Evolutionary conservation across 1,139 yeast genomes (phyloP), one percentile per base, ranked within the genome.

Genomic region (Debaryomycetaceae sp.): DNA sequence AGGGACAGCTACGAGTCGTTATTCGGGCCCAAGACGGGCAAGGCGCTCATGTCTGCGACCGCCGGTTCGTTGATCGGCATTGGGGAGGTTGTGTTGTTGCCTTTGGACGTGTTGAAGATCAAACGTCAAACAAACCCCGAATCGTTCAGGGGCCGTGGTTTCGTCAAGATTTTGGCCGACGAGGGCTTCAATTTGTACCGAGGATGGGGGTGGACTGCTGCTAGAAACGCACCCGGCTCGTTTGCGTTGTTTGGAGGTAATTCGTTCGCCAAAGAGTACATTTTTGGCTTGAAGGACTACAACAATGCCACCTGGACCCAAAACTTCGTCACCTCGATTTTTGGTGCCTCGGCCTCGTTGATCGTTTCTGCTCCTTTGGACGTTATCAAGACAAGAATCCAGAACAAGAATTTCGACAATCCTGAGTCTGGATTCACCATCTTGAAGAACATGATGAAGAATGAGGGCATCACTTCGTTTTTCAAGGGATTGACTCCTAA

Each of bases 141-240:
- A 68, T 76, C 99, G 23, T 93, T 93, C 81, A 85, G 84, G 68
- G 99, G 99, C 58, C 87, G 99, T 75, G 98, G 99, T 8, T 90
- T 93, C 72, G 50, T 90, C 52, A 86, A 81, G 69, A 89, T 93
- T 58, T 64, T 93, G 52, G 64, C 77, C 44, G 99, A 93, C 62
- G 99, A 95, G 72, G 99, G 99, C 22, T 78, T 89, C 50, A 90
- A 93, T 35, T 77, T 93, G 59, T 93, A 93, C 75, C 81, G 97
- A 66, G 99, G 99, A 55, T 91, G 98, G 96, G 98, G 98, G 47
- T 93, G 99, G 99, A 93, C 99, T 50, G 96, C 96, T 57, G 99
- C 99, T 42, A 85, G 99, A 80, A 93, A 93, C 65, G 98, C 98
- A 4, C 99, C 99, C 36, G 99, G 99, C 47, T 89, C 97, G 3